Percentiles rank a stretch among this genome's conserved stretches.
phyloP scores from a whole-genome alignment of 768 basidiomycete species.

The Tulasnella calospora region DNA sequence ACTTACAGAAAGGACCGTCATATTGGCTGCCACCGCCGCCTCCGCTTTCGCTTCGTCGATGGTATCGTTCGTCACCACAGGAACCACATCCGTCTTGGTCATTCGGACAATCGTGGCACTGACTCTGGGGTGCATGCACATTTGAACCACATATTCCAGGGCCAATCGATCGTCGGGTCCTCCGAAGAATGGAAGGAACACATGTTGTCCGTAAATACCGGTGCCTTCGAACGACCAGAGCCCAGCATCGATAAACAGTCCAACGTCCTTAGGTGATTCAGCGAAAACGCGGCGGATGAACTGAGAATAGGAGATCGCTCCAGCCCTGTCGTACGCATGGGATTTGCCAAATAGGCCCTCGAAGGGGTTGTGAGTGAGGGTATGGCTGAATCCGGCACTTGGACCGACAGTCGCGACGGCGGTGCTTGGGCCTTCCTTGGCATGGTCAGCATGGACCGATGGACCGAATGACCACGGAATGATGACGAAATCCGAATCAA shows the following conservation, averaged over 20 bases:
- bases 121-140: constrained; percentile 53
- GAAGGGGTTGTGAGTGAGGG: constrained; percentile 55
- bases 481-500: constrained; percentile 67
- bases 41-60: constrained; percentile 31
- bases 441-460: constrained; percentile 33
- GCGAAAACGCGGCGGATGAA: constrained; percentile 80
- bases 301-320: constrained; percentile 63
- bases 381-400: constrained; percentile 19
- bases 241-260: constrained; percentile 78
- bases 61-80: constrained; percentile 10
- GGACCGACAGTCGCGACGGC: neutral
- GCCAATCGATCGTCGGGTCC: constrained; percentile 90
- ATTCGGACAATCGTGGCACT: constrained; percentile 72
- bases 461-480: constrained; percentile 71
- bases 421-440: neutral
- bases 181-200: constrained; percentile 89
- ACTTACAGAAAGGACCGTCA: constrained; percentile 25
- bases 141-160: constrained; percentile 71
- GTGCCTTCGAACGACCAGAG: constrained; percentile 33
- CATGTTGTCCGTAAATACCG: constrained; percentile 43
- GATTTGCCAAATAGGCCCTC: constrained; percentile 65
- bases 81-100: constrained; percentile 39
- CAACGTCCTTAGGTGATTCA: constrained; percentile 67
- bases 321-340: constrained; percentile 43
- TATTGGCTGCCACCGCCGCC: constrained; percentile 15